Evolutionary conservation across 1,139 yeast genomes (phyloP), one percentile per base, ranked within the genome.

Genomic region (Hyphopichia burtonii): DNA sequence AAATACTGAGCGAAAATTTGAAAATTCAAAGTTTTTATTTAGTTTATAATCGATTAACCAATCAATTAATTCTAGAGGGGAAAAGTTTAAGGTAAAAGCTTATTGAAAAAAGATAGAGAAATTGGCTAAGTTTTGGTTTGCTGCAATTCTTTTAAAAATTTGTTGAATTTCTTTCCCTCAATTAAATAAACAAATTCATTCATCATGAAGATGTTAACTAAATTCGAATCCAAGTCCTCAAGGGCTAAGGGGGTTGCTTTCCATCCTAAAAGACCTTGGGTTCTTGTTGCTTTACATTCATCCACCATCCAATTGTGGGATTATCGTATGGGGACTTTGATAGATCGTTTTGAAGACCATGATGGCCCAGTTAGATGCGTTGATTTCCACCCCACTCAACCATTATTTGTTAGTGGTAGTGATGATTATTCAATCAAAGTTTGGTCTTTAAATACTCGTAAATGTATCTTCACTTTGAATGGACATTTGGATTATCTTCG

Each of bases 211-310:
- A 86, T 90, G 96, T 80, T 90, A 63, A 90, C 96, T 44, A 90
- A 87, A 84, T 94, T 94, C 69, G 99, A 94, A 74, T 90, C 98
- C 59, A 94, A 94, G 79, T 91, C 98, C 53, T 89, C 98, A 43
- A 79, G 99, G 78, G 98, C 98, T 41, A 94, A 94, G 70, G 97
- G 97, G 50, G 90, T 94, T 58, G 98, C 99, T 44, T 93, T 94
- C 68, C 99, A 94, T 65, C 98, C 99, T 41, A 86, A 83, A 52
- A 76, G 95, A 63, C 98, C 99, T 42, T 94, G 99, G 98, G 88
- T 89, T 42, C 76, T 94, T 55, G 98, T 93, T 31, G 90, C 98
- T 5, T 77, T 94, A 50, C 95, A 91, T 66, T 87, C 96, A 19
- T 89, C 96, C 25, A 89, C 96, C 16, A 91, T 93, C 62, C 99